phyloP scores from a whole-genome alignment of 2,329 filamentous ascomycete species.

The Sclerotinia minor region DNA sequence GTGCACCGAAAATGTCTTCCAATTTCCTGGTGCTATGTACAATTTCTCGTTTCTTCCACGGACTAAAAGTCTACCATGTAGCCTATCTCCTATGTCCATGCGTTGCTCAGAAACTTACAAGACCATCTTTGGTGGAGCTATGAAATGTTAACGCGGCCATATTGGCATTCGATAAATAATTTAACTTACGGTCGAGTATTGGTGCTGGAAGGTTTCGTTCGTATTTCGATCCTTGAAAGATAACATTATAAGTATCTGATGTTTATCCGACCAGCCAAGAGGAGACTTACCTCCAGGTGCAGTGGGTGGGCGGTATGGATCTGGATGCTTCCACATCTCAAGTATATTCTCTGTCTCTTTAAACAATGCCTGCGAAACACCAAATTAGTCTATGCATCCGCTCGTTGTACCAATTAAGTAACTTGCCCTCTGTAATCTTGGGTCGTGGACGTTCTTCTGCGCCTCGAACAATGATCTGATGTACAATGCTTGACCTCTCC shows the following conservation, averaged over 20 bases:
- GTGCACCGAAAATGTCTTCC: not conserved
- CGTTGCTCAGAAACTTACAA: conserved; percentile 10
- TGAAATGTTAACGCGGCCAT: not conserved
- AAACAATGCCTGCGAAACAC: conserved; percentile 67
- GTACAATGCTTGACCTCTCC: conserved; percentile 94
- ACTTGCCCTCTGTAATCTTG: conserved; percentile 72
- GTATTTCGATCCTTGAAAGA: conserved; percentile 78
- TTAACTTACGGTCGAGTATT: conserved; percentile 73
- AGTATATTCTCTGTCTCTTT: conserved; percentile 85
- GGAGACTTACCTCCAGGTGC: conserved; percentile 78
- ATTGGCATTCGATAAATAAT: conserved; percentile 23
- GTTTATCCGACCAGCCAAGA: not conserved
- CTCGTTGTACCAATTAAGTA: not conserved
- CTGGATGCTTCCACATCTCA: conserved; percentile 95
- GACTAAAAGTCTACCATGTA: not conserved
- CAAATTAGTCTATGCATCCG: conserved; percentile 26
- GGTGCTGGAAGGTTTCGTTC: conserved; percentile 87
- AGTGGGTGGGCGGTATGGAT: conserved; percentile 85
- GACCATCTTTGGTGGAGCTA: conserved; percentile 39
- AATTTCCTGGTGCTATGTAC: conserved; percentile 14
- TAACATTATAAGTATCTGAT: conserved; percentile 25
- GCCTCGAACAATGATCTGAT: conserved; percentile 94
- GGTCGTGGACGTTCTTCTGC: conserved; percentile 81
- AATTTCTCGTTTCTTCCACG: conserved; percentile 1
- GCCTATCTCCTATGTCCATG: not conserved